phyloP scores from a whole-genome alignment of 108 stramenopile species.

The Aurantiochytrium sp. region DNA sequence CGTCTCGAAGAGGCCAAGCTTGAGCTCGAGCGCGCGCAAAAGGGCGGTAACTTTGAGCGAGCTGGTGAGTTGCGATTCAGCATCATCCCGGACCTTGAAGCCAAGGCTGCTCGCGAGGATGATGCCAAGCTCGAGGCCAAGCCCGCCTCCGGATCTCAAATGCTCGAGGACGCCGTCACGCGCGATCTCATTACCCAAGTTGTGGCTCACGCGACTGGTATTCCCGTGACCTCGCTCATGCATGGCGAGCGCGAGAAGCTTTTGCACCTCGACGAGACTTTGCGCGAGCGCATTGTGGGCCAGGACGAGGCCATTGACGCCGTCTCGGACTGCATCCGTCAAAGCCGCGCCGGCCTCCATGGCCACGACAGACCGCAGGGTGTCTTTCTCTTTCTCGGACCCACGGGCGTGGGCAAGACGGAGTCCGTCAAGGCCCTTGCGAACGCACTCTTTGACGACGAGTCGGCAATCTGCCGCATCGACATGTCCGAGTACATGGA shows the following conservation, averaged over 20 bases:
- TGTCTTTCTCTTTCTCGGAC: constrained; percentile 79
- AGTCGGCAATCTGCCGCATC: constrained; percentile 82
- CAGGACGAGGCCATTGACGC: constrained; percentile 71
- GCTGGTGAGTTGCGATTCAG: constrained; percentile 86
- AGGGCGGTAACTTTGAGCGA: constrained; percentile 75
- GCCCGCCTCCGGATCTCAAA: neutral
- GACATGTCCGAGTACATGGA: constrained; percentile 98
- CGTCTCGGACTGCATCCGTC: constrained; percentile 68
- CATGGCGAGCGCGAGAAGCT: constrained; percentile 76
- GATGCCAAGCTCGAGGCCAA: constrained; percentile 46
- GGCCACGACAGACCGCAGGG: constrained; percentile 70
- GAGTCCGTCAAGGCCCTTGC: constrained; percentile 80
- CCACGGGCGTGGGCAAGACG: constrained; percentile 86
- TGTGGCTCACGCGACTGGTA: constrained; percentile 85
- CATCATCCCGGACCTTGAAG: constrained; percentile 80
- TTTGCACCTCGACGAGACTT: constrained; percentile 57
- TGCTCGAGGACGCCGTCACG: constrained; percentile 72
- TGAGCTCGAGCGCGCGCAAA: constrained; percentile 72
- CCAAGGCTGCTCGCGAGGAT: constrained; percentile 45
- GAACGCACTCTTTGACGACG: constrained; percentile 71
- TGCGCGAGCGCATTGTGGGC: constrained; percentile 70
- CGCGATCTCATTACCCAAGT: constrained; percentile 89
- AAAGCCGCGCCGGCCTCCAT: constrained; percentile 70
- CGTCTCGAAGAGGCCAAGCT: constrained; percentile 69
- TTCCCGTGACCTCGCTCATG: constrained; percentile 75